Evolutionary conservation across 2,329 filamentous ascomycete genomes (phyloP), one percentile per base, ranked within the genome.

Genomic region (Pseudomassariella vexata): DNA sequence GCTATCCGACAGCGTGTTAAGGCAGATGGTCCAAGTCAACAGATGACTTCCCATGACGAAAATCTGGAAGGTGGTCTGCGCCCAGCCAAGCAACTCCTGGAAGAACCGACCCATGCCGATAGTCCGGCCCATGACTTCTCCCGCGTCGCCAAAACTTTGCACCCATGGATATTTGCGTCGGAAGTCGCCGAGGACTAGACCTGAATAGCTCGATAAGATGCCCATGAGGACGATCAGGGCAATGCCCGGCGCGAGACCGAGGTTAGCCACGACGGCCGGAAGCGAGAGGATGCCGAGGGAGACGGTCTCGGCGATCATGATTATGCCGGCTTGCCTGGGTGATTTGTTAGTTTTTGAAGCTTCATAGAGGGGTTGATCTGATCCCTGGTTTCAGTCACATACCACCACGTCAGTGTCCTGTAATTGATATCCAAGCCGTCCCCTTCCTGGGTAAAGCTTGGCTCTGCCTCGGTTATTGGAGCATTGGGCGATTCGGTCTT

Each of bases 191-290:
- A 65, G 49, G 25, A 59, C 52, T 9, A 64, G 48, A 9, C 82
- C 63, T 0, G 64, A 65, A 43, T 64, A 86, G 2, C 82, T 85
- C 47, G 85, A 86, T 3, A 86, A 60, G 11, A 79, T 70, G 27
- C 82, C 63, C 31, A 64, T 71, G 17, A 82, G 69, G 39, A 86
- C 67, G 25, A 84, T 86, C 50, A 86, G 52, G 38, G 85, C 73
- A 34, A 88, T 61, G n/a, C 82, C 83, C 0, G 82, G 82, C 2
- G 82, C 79, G 10, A 87, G 66, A 4, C 83, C 82, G 25, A 87
- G 66, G 9, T 79, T 63, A 3, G 82, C 80, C 50, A 87, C 79
- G 0, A 82, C 85, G 50, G 79, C 84, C 1, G 83, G 83, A 39
- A 87, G 84, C 1, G 80, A 85, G 62, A 87, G 82, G 52, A 67